Conservation (phyloP, 2,329 filamentous ascomycete species). For the Aspergillus hortae region DNA sequence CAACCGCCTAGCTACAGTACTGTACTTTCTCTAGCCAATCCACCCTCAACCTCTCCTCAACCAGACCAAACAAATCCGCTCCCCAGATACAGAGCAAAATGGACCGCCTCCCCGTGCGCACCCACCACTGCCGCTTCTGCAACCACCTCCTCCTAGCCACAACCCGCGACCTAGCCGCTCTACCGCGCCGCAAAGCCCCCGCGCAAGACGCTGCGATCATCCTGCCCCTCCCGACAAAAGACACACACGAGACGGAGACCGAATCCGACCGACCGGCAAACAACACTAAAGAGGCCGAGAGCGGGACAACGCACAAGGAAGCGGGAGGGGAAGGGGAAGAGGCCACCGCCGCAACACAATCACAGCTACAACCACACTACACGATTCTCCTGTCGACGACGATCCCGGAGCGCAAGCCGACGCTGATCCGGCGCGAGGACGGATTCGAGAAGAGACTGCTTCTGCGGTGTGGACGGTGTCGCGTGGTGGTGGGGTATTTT, state of each 20-base stretch:
- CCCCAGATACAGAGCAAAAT: neutral
- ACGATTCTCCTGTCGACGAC: conserved; percentile 53
- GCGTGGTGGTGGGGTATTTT: conserved; percentile 60
- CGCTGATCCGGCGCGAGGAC: conserved; percentile 54
- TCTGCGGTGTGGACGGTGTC: conserved; percentile 59
- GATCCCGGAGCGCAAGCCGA: conserved; percentile 45
- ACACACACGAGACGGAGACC: conserved; percentile 1
- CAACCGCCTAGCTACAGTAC: too few relatives aligned
- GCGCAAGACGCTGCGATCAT: conserved; percentile 55
- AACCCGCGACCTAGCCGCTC: conserved; percentile 48
- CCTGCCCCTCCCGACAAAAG: conserved; percentile 50
- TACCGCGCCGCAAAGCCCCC: conserved; percentile 52
- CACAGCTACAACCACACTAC: conserved; percentile 26
- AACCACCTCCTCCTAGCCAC: conserved; percentile 61
- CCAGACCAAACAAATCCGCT: too few relatives aligned
- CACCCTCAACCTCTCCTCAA: neutral
- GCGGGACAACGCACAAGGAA: conserved; percentile 16
- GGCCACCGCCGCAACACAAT: neutral
- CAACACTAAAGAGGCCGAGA: conserved; percentile 4
- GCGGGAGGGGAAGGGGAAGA: conserved; percentile 12
- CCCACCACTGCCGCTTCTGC: conserved; percentile 62
- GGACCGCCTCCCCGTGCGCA: conserved; percentile 37
- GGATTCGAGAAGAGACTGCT: conserved; percentile 66
- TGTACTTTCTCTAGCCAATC: too few relatives aligned
- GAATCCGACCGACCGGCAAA: neutral